Percentiles rank a stretch among this genome's conserved stretches.
Conservation (phyloP, 257 asterid species). For the Apocynum venetum region DNA sequence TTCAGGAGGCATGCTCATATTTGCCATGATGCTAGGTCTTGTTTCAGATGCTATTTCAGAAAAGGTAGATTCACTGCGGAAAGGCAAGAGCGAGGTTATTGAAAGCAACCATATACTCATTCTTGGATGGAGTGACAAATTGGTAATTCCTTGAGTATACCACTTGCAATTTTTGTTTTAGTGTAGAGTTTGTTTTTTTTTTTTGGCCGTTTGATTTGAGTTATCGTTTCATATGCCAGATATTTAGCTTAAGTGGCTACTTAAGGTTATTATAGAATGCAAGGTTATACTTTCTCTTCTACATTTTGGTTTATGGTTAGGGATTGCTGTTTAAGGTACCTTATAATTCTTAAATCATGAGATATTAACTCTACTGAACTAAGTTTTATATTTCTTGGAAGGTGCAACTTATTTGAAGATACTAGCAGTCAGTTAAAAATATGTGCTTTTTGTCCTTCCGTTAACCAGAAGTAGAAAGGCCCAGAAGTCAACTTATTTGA, state of each 20-base stretch:
- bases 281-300: neutral
- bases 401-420: neutral
- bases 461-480: too few relatives aligned
- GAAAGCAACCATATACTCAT: slow-evolving; percentile 89
- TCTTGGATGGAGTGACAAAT: slow-evolving; percentile 98
- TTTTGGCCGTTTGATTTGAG: neutral
- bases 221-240: neutral
- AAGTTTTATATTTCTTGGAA: neutral
- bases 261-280: neutral
- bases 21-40: slow-evolving; percentile 99
- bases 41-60: slow-evolving; percentile 98
- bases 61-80: slow-evolving; percentile 91
- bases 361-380: neutral
- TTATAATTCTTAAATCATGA: neutral
- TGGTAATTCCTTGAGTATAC: slow-evolving; percentile 50
- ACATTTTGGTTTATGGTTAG: neutral
- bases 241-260: neutral
- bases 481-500: too few relatives aligned
- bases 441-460: slow-evolving; percentile 1
- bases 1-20: slow-evolving; percentile 97
- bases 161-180: neutral
- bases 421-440: neutral
- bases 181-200: neutral
- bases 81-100: slow-evolving; percentile 98
- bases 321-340: neutral